Conservation (phyloP, 768 basidiomycete species). For the Tephrocybe sp. region DNA sequence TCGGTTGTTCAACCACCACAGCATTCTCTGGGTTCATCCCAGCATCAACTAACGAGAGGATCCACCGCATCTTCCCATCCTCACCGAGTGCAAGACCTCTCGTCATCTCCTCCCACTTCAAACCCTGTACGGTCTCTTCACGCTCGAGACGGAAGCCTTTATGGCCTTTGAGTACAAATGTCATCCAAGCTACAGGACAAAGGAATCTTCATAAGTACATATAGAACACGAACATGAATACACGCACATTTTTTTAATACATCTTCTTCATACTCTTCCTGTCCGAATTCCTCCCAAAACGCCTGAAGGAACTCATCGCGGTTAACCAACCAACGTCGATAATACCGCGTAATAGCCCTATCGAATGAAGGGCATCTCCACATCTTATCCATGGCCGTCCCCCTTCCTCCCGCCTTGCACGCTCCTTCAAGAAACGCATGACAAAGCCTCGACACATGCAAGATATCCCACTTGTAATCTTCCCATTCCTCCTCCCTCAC, state of each 20-base stretch:
- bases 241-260: constrained; percentile 35
- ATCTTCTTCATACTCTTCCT: constrained; percentile 38
- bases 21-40: background rate
- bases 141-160: constrained; percentile 38
- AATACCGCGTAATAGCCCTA: constrained; percentile 39
- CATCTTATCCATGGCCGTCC: constrained; percentile 25
- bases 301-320: constrained; percentile 33
- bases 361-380: constrained; percentile 43
- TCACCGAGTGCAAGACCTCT: background rate
- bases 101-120: background rate
- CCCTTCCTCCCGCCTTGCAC: constrained; percentile 27
- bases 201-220: background rate
- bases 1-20: too few species aligned
- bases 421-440: constrained; percentile 26
- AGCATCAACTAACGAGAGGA: background rate
- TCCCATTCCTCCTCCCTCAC: constrained; percentile 37
- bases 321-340: constrained; percentile 39
- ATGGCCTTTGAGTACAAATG: constrained; percentile 36
- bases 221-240: background rate
- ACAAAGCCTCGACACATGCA: constrained; percentile 40
- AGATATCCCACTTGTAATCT: constrained; percentile 37
- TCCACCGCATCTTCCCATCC: constrained; percentile 5
- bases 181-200: constrained; percentile 31
- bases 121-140: constrained; percentile 21
- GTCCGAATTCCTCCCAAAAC: constrained; percentile 39